Evolutionary conservation across 495 filamentous ascomycete genomes (phyloP).

Genomic region (Aspergillus avenaceus): DNA sequence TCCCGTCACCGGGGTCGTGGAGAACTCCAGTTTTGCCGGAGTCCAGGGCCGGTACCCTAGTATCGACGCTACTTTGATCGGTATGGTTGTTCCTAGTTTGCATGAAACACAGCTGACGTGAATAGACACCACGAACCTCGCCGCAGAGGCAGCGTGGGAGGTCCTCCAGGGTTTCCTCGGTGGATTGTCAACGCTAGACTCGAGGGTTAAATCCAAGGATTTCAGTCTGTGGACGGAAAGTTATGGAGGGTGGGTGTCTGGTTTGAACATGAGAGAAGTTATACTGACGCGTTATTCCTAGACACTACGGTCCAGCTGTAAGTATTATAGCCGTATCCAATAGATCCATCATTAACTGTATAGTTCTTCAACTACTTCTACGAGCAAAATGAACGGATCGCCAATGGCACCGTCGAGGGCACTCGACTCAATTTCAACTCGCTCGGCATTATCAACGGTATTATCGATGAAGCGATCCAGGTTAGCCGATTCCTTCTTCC

Average conservation of each 20-base stretch:
- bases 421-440: constrained; percentile 45
- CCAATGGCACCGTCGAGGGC: constrained; percentile 33
- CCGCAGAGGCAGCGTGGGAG: constrained; percentile 52
- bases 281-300: constrained; percentile 11
- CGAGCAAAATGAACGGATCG: constrained; percentile 54
- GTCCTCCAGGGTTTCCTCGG: constrained; percentile 54
- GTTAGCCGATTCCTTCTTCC: constrained; percentile 1
- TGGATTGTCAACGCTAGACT: constrained; percentile 42
- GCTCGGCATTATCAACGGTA: constrained; percentile 61
- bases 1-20: constrained; percentile 37
- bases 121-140: constrained; percentile 50
- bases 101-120: constrained; percentile 6
- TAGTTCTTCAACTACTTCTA: constrained; percentile 54
- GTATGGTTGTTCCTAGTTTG: constrained; percentile 28
- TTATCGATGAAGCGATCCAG: constrained; percentile 68
- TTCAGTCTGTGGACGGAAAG: constrained; percentile 51
- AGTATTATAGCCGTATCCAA: constrained; percentile 38
- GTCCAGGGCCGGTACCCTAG: constrained; percentile 45
- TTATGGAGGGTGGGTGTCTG: constrained; percentile 57
- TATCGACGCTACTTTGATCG: constrained; percentile 42
- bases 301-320: constrained; percentile 47
- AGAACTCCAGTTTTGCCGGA: constrained; percentile 36
- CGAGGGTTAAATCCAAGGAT: constrained; percentile 48
- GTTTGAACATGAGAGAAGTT: not conserved
- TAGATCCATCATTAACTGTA: constrained; percentile 16